Percentiles rank a stretch among this genome's conserved stretches.
phyloP scores from a whole-genome alignment of 805 yeast species.

The Millerago galiae region DNA sequence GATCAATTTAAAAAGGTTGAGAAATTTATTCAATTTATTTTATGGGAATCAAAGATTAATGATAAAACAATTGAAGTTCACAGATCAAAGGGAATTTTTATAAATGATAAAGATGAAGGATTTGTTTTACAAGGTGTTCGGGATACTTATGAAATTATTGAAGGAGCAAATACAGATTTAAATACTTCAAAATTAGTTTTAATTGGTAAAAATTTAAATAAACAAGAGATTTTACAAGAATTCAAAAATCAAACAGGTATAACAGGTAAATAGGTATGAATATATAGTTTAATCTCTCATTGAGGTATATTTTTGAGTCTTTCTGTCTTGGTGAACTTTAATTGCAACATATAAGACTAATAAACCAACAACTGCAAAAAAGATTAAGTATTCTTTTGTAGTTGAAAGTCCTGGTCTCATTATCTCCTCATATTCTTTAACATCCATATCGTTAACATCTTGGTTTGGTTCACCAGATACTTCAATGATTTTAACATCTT shows the following conservation, averaged over 20 bases:
- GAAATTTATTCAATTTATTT: slow-evolving; percentile 54
- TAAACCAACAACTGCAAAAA: slow-evolving; percentile 13
- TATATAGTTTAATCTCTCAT: slow-evolving; percentile 16
- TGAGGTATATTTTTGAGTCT: slow-evolving; percentile 20
- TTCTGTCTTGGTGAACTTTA: slow-evolving; percentile 4
- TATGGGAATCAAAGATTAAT: slow-evolving; percentile 63
- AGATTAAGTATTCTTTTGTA: slow-evolving; percentile 11
- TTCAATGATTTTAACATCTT: slow-evolving; percentile 35
- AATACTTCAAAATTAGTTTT: slow-evolving; percentile 55
- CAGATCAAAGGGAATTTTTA: slow-evolving; percentile 71
- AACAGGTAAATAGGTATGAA: slow-evolving; percentile 1
- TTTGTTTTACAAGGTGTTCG: slow-evolving; percentile 76
- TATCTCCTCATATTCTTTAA: slow-evolving; percentile 17
- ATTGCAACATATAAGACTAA: slow-evolving; percentile 15
- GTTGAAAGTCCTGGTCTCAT: slow-evolving; percentile 10
- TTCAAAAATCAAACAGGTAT: slow-evolving; percentile 20
- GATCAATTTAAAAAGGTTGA: slow-evolving; percentile 45
- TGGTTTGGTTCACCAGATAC: slow-evolving; percentile 24
- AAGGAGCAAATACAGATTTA: slow-evolving; percentile 33
- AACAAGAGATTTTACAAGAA: slow-evolving; percentile 30
- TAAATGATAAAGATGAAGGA: slow-evolving; percentile 28
- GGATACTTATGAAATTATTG: slow-evolving; percentile 79
- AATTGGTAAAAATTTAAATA: slow-evolving; percentile 60
- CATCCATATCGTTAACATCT: slow-evolving; percentile 14
- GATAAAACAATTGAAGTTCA: slow-evolving; percentile 59